These are phyloP conservation scores for Russula griseocarnosa DNA, from an alignment of 768 basidiomycete genomes.

Conservation along the genomic window DNA sequence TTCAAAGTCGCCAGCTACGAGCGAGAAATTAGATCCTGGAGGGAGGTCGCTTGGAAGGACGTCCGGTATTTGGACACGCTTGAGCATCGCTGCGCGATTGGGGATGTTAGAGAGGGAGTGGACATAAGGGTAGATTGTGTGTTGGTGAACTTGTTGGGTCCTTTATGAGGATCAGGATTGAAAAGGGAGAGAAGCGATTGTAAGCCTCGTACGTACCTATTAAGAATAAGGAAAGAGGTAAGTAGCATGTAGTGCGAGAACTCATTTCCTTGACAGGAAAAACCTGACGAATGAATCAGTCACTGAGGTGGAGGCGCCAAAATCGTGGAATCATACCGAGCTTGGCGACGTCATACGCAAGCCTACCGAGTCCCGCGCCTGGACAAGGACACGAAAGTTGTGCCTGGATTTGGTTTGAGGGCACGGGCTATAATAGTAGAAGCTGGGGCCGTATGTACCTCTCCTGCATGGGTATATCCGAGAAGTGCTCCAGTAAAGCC, in stretches of 20 bases:
- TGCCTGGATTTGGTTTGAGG: constrained; percentile 36
- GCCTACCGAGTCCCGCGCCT: constrained; percentile 82
- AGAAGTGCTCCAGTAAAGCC: constrained; percentile 63
- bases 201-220: constrained; percentile 51
- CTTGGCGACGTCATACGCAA: constrained; percentile 84
- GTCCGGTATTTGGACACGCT: constrained; percentile 72
- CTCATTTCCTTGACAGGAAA: constrained; percentile 90
- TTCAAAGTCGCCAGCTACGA: constrained; percentile 93
- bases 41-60: constrained; percentile 74
- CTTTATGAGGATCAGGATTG: constrained; percentile 34
- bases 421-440: background rate
- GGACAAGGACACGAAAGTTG: constrained; percentile 73
- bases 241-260: constrained; percentile 96
- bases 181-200: background rate
- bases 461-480: constrained; percentile 49
- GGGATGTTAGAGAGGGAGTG: constrained; percentile 88
- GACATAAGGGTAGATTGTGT: constrained; percentile 83
- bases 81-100: constrained; percentile 56
- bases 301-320: background rate
- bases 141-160: constrained; percentile 59
- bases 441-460: constrained; percentile 38
- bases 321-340: constrained; percentile 49
- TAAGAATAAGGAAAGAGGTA: constrained; percentile 82
- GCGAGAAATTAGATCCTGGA: constrained; percentile 61
- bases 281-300: constrained; percentile 48